phyloP scores from a whole-genome alignment of 1,284 basidiomycete species.

The Coniferiporia weirii region DNA sequence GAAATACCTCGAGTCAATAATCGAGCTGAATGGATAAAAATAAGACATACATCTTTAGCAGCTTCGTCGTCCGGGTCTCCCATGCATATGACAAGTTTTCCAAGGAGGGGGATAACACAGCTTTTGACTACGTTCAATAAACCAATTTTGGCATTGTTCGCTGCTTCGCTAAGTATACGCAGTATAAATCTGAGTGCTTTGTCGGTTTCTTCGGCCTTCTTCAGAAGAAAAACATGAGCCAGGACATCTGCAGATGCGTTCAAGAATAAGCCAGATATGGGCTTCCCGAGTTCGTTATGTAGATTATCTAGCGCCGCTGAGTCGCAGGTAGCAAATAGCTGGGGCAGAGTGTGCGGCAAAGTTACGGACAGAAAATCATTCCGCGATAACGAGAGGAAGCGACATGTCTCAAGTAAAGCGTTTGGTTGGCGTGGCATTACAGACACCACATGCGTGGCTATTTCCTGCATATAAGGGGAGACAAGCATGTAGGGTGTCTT shows the following conservation, averaged over 20 bases:
- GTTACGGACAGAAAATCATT: conserved; percentile 67
- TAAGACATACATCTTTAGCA: conserved; percentile 38
- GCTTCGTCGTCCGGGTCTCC: conserved; percentile 56
- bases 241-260: conserved; percentile 63
- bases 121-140: conserved; percentile 54
- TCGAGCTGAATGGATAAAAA: background rate
- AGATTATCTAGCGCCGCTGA: conserved; percentile 36
- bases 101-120: conserved; percentile 62
- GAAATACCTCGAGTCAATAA: background rate
- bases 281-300: conserved; percentile 40
- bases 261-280: conserved; percentile 53
- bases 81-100: conserved; percentile 69
- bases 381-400: conserved; percentile 50
- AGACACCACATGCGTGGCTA: conserved; percentile 64
- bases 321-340: conserved; percentile 63
- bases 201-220: conserved; percentile 46
- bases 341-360: conserved; percentile 63
- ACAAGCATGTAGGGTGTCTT: conserved; percentile 69
- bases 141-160: conserved; percentile 37
- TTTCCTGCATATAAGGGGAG: conserved; percentile 62
- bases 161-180: conserved; percentile 40
- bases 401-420: conserved; percentile 57
- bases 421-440: conserved; percentile 55
- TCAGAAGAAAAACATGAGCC: conserved; percentile 64
- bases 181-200: conserved; percentile 61